A percentile compares a stretch with the other conserved stretches of the same genome.
These are phyloP conservation scores for Wickerhamomyces sydowiorum DNA, from an alignment of 805 yeast genomes.

Conservation along the genomic window DNA sequence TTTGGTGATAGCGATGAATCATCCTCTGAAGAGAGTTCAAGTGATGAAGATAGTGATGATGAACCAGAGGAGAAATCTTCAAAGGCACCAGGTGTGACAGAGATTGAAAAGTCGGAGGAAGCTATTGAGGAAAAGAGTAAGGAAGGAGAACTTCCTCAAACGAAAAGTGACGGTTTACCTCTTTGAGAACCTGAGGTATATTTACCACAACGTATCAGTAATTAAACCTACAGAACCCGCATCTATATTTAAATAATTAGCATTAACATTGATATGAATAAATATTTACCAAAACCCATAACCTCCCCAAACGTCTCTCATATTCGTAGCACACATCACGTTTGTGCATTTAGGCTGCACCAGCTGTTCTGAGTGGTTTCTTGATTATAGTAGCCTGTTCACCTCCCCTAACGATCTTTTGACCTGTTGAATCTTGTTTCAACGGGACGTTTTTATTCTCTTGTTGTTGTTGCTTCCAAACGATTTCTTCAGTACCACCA, in stretches of 20 bases:
- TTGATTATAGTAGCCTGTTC: constrained; percentile 47
- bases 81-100: not conserved
- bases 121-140: not conserved
- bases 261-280: not conserved
- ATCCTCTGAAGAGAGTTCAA: constrained; percentile 6
- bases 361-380: constrained; percentile 47
- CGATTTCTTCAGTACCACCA: constrained; percentile 74
- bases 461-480: constrained; percentile 69
- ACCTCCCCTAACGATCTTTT: constrained; percentile 53
- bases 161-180: no score
- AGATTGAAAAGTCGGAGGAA: not conserved
- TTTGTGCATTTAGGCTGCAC: constrained; percentile 41
- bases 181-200: no score
- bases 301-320: not conserved
- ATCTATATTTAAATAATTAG: no score
- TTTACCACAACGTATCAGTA: no score
- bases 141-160: no score
- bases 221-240: no score
- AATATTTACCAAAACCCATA: not conserved
- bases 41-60: constrained; percentile 15
- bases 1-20: constrained; percentile 3
- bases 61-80: constrained; percentile 15
- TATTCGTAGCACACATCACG: no score
- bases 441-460: constrained; percentile 61
- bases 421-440: constrained; percentile 48